phyloP scores from a whole-genome alignment of 169 alveolate species.

The Cryptosporidium parvum region DNA sequence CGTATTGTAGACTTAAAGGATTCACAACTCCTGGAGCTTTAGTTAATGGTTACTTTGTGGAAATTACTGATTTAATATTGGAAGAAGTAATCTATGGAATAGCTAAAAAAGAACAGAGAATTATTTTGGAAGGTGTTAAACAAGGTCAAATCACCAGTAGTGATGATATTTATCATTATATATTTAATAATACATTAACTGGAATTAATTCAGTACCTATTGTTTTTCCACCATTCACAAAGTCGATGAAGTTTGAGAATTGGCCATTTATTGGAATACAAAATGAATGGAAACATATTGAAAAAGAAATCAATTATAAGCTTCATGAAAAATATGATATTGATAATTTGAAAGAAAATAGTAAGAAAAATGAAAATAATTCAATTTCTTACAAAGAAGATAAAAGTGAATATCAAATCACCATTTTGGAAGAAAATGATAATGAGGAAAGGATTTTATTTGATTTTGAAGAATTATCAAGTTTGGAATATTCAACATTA shows the following conservation, averaged over 20 bases:
- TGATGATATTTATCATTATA: conserved; percentile 37
- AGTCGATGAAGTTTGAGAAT: conserved; percentile 45
- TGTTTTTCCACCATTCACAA: conserved; percentile 73
- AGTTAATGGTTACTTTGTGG: conserved; percentile 54
- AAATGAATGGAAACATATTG: conserved; percentile 40
- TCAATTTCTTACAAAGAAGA: neutral
- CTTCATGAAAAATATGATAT: conserved; percentile 28
- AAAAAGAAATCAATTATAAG: conserved; percentile 4
- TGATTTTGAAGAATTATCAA: conserved; percentile 8
- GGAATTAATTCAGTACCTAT: conserved; percentile 21
- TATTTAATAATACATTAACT: conserved; percentile 12
- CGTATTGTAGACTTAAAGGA: conserved; percentile 71
- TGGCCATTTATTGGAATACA: conserved; percentile 67
- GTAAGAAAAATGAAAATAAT: neutral
- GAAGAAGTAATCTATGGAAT: conserved; percentile 50
- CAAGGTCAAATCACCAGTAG: neutral
- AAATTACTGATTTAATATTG: conserved; percentile 27
- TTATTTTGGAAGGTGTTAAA: conserved; percentile 48
- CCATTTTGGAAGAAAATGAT: neutral
- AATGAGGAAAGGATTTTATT: neutral
- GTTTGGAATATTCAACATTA: conserved; percentile 17
- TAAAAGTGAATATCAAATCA: neutral
- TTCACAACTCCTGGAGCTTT: conserved; percentile 60
- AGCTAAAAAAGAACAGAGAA: conserved; percentile 38
- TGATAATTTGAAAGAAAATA: neutral